phyloP scores from a whole-genome alignment of 805 yeast genomes.

The Metschnikowia continentalis region DNA sequence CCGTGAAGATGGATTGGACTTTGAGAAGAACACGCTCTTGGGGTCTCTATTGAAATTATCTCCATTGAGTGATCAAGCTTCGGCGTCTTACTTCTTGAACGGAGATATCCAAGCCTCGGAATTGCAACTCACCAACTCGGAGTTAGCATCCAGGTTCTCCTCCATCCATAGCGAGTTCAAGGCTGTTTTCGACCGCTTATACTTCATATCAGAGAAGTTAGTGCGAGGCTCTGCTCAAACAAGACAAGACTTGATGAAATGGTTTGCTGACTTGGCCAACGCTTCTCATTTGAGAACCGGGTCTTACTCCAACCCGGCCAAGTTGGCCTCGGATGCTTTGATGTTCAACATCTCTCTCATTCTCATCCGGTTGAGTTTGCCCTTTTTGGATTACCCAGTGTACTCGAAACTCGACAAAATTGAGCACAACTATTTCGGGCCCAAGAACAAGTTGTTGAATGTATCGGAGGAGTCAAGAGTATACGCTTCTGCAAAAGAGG shows the following conservation, averaged over 20 bases:
- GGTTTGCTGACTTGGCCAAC: constrained; percentile 72
- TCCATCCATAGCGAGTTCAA: constrained; percentile 57
- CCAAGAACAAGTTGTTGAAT: constrained; percentile 51
- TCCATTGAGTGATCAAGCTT: constrained; percentile 57
- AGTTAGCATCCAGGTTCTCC: constrained; percentile 43
- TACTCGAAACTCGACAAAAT: constrained; percentile 72
- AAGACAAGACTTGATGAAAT: constrained; percentile 58
- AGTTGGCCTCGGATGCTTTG: constrained; percentile 73
- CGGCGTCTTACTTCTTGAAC: constrained; percentile 42
- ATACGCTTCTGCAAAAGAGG: constrained; percentile 69
- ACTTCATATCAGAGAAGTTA: constrained; percentile 65
- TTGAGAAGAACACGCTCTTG: constrained; percentile 60
- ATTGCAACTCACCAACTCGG: constrained; percentile 41
- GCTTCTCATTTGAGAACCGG: constrained; percentile 85
- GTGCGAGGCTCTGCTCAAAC: constrained; percentile 69
- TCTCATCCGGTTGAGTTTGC: constrained; percentile 69
- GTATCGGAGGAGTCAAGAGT: constrained; percentile 78
- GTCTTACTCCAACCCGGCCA: constrained; percentile 65
- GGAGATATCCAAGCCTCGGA: constrained; percentile 19
- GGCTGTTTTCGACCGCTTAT: constrained; percentile 57
- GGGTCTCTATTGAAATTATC: constrained; percentile 78
- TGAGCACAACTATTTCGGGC: constrained; percentile 61
- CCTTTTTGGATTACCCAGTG: constrained; percentile 65
- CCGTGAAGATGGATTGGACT: constrained; percentile 41
- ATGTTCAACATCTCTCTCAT: constrained; percentile 73